These are phyloP conservation scores for Parastagonospora nodorum DNA, from an alignment of 2,329 filamentous ascomycete species.

Conservation along the genomic window DNA sequence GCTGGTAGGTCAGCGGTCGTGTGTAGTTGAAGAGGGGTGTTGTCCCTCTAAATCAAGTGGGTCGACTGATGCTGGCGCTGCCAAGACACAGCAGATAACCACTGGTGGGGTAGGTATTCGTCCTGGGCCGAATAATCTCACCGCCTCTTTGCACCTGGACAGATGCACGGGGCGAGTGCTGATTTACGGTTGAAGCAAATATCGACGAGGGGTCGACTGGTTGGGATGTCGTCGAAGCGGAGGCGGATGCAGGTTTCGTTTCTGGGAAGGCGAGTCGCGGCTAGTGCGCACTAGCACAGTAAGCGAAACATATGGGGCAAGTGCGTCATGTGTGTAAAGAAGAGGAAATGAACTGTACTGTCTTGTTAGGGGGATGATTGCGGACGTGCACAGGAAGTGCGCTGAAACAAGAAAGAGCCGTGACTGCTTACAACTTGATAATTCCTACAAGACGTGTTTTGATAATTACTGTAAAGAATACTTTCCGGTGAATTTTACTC, in stretches of 20 bases:
- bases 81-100: conserved; percentile 11
- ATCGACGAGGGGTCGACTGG: conserved; percentile 4
- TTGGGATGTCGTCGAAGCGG: conserved; percentile 9
- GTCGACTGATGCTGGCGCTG: conserved; percentile 2
- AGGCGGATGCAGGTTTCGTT: conserved; percentile 17
- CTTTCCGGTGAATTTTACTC: too few relatives aligned
- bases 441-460: too few relatives aligned
- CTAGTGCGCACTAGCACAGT: conserved; percentile 27
- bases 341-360: too few relatives aligned
- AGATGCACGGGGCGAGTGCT: conserved; percentile 1
- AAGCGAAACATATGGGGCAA: conserved; percentile 16
- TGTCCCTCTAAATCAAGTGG: conserved; percentile 14
- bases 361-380: too few relatives aligned
- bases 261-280: conserved; percentile 17
- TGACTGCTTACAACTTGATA: too few relatives aligned
- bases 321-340: background rate
- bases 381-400: too few relatives aligned
- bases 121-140: conserved; percentile 9
- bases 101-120: conserved; percentile 19
- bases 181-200: background rate
- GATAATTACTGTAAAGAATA: too few relatives aligned
- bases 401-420: too few relatives aligned
- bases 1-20: conserved; percentile 9
- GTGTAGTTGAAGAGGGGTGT: conserved; percentile 9
- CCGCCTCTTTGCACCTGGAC: conserved; percentile 6